Evolutionary conservation across 768 basidiomycete species (phyloP), one percentile per base, ranked within the genome.

Genomic region (Scleroderma citrinum): DNA sequence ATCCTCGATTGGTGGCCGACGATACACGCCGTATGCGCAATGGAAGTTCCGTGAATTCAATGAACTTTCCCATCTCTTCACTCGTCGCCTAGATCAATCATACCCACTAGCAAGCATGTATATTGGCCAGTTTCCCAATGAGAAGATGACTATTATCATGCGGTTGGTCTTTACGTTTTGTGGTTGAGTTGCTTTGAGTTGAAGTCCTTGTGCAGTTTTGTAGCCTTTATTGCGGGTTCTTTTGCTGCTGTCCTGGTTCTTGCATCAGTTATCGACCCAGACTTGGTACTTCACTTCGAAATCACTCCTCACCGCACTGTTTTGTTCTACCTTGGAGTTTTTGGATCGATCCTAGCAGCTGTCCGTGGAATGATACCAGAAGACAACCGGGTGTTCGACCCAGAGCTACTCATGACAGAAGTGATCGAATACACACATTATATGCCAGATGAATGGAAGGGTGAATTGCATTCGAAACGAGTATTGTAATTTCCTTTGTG

Each of bases 1-100:
- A 2, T 97, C 96, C 0, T 85, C 92, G 1, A 92, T 98, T 43
- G 88, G 93, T 32, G 83, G 87, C 11, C 83, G 96, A 29, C 80
- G 87, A 48, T 99, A 98, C 61, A 99, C 96, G 0, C 87, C 85
- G 0, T 94, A 87, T 52, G 94, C 94, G 4, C 85, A 91, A 52
- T 99, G 96, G 96, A 98, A 97, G 63, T 98, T 98, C 63, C 79
- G 96, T 48, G 96, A 99, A 64, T 99, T 97, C 75, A 99, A 99
- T 63, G 96, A 99, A 61, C 73, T 99, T 8, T 88, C 92, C 0
- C 96, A 99, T 68, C 72, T 94, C 31, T 99, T 98, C 66, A 76
- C 81, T 31, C 76, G 91, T 41, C 76, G 96, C 45, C 72, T 98
- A 41, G 84, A 92, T 55, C 83, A 90, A 60, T 92, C 90, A 48